Base-by-base conservation (phyloP, 331 rosid species). In the Malus hybrid region DNA sequence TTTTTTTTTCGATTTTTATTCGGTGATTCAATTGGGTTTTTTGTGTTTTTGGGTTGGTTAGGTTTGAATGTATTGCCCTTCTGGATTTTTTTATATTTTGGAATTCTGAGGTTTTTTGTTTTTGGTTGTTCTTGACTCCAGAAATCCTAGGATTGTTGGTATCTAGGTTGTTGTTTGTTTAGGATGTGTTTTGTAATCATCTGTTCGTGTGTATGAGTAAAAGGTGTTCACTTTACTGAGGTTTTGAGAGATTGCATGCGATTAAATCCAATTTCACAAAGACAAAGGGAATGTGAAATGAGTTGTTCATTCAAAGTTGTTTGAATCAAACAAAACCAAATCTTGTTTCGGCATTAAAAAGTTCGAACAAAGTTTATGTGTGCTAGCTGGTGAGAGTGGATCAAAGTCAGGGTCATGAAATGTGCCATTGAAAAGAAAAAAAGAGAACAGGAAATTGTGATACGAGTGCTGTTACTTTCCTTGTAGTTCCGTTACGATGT, bases 161-260 rank as follows among this genome's bases (percentile, higher is more conserved):
- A 16, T 75, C 1, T 30, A n/a, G 74, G 34, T 33, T 72, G 16
- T 56, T 19, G 29, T 55, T 33, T 36, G 32, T 50, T 28, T 55
- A 34, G 32, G n/a, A n/a, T 34, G 57, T 7, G 42, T 34, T n/a
- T 15, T 34, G 14, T 8, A 39, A n/a, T 39, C 56, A 36, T 42
- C 8, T 67, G 18, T 20, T 39, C 5, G 15, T 56, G 19, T 13
- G 55, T 6, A 24, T 75, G 56, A 50, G 42, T 52, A n/a, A 36
- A 52, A 30, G 48, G 46, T 73, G 72, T 63, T 55, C 55, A 10
- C 50, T 77, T 42, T 52, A 39, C 58, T 72, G 67, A 32, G 75
- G 66, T 58, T 76, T 66, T 60, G 75, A 48, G 67, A 16, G 63
- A 18, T 71, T 77, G 56, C 77, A 9, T 58, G 52, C 52, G 26